Base-by-base conservation (phyloP, 345 rosid species). In the Corchorus capsularis region DNA sequence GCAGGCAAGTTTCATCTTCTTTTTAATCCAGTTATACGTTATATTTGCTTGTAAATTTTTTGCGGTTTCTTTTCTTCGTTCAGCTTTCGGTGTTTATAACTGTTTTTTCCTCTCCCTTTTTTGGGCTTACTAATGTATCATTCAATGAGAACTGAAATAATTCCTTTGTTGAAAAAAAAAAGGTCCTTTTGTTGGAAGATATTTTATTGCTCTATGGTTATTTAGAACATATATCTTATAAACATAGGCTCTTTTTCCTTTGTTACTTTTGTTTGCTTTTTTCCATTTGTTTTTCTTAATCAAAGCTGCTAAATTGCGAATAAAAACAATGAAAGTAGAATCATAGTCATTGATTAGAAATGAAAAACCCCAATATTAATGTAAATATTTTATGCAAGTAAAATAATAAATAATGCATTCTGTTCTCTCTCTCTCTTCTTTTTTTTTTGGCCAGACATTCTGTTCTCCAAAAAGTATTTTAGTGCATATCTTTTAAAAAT, bases 1-100 rank as follows among this genome's bases (percentile, higher is more conserved):
- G 97, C 75, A 91, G 88, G 98, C 86, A 75, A 83, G 93, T 85
- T 10, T 49, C 27, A 50, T 49, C 57, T 1, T 27, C 15, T 20
- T 49, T 46, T 14, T 9, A 39, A 6, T 39, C 43, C 6, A 4
- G 15, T 49, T 43, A 8, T 67, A 11, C 5, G 1, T 39, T 39
- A 20, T 47, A 47, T 47, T 22, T 27, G 27, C 53, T 65, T 11
- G 69, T 22, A 22, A 47, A 47, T 13, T 0, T 13, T 47, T 6
- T 19, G 22, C 19, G 19, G 41, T 22, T 46, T 13, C 69, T 67
- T 22, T 22, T 52, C 6, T 46, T 27, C 1, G 27, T 27, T 53
- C 43, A 39, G 43, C 43, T 16, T 53, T 19, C 20, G 19, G 43
- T 66, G 45, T 45, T 52, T 52, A 14, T 52, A 5, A 15, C 7